A percentile compares a stretch with the other conserved stretches of the same genome.
phyloP scores from a whole-genome alignment of 805 yeast species.

The Metschnikowia rubicola region DNA sequence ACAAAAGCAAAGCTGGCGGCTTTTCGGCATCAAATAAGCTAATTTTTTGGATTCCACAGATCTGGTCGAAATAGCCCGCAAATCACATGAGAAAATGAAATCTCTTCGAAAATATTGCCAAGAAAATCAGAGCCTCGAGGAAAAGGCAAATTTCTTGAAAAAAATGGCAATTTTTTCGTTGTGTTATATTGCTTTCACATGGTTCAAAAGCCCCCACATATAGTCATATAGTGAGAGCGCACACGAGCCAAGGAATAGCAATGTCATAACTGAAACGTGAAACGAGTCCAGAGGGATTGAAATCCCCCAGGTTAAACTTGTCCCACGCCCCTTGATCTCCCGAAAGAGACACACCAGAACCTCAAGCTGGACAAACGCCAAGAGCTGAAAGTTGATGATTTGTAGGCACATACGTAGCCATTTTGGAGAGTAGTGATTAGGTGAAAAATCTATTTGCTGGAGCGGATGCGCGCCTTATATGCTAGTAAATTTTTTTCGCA shows the following conservation, averaged over 20 bases:
- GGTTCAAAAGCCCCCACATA: conserved; percentile 1
- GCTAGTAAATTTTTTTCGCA: not conserved
- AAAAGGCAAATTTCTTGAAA: not conserved
- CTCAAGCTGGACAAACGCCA: conserved; percentile 13
- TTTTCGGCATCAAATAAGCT: too few species aligned
- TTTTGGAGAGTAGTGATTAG: conserved; percentile 15
- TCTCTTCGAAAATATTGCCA: too few species aligned
- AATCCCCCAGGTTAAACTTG: conserved; percentile 4
- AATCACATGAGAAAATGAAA: too few species aligned
- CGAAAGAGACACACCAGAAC: conserved; percentile 16
- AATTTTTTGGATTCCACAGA: not conserved
- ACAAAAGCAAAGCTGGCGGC: too few species aligned
- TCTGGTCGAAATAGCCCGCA: not conserved
- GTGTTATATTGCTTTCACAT: conserved; percentile 19
- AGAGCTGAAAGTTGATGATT: conserved; percentile 17
- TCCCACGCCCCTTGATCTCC: conserved; percentile 14
- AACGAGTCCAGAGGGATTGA: conserved; percentile 12
- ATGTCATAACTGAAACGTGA: conserved; percentile 18
- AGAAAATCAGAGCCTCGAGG: too few species aligned
- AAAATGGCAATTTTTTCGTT: not conserved
- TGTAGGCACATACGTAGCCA: conserved; percentile 34
- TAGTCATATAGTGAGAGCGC: not conserved
- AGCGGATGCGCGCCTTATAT: conserved; percentile 9
- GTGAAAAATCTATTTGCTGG: conserved; percentile 1
- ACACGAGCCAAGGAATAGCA: conserved; percentile 17